These are phyloP conservation scores for Gaultheria prostrata DNA, from an alignment of 148 eudicot genomes.

Conservation along the genomic window DNA sequence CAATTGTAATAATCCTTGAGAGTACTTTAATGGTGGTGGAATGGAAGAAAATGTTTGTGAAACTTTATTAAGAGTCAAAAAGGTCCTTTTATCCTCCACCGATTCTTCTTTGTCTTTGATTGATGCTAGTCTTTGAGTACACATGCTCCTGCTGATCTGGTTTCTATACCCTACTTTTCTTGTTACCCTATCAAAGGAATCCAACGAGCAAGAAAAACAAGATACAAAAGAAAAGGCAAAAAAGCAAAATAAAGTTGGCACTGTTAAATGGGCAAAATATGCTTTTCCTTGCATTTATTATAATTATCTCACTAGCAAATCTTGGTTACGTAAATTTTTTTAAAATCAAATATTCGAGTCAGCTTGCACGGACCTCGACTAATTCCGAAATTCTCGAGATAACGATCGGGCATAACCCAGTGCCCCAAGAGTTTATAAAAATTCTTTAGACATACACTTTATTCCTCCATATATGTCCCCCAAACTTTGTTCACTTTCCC, in stretches of 20 bases:
- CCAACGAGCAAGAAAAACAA: background rate
- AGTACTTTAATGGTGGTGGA: background rate
- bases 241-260: slow-evolving; percentile 25
- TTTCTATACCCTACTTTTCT: slow-evolving; percentile 35
- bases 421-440: background rate
- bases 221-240: background rate
- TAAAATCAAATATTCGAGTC: too few species aligned
- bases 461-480: background rate
- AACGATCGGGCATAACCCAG: too few species aligned
- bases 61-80: background rate
- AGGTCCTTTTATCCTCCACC: slow-evolving; percentile 1
- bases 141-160: slow-evolving; percentile 28
- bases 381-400: too few species aligned
- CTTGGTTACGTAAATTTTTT: too few species aligned
- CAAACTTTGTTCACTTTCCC: background rate
- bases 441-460: background rate
- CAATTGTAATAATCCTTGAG: background rate
- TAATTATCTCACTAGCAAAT: background rate
- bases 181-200: slow-evolving; percentile 25
- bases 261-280: slow-evolving; percentile 18
- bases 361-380: too few species aligned
- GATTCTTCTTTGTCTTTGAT: slow-evolving; percentile 8
- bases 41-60: background rate
- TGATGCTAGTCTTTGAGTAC: background rate
- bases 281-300: slow-evolving; percentile 21